These are phyloP conservation scores for Dendrobium officinale DNA, from an alignment of 106 monocot genomes.

Conservation along the genomic window DNA sequence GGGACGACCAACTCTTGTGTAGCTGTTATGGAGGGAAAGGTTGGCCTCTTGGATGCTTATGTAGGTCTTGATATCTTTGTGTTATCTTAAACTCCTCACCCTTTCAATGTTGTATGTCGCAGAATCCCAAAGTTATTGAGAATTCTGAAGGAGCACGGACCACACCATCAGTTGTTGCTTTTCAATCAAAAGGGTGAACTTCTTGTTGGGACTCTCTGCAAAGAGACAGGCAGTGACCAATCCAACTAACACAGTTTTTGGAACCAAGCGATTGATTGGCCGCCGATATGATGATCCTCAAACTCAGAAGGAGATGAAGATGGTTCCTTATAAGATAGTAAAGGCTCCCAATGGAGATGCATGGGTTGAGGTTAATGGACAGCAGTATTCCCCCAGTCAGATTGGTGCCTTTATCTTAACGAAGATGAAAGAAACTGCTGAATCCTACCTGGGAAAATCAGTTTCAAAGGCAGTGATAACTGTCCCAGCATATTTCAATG, in stretches of 20 bases:
- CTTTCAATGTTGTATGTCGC: conserved; percentile 2
- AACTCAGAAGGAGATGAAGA: conserved; percentile 91
- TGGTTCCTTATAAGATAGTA: conserved; percentile 79
- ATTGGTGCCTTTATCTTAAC: conserved; percentile 66
- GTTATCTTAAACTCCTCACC: not conserved
- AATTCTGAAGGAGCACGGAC: conserved; percentile 76
- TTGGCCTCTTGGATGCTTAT: conserved; percentile 11
- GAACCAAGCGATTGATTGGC: conserved; percentile 77
- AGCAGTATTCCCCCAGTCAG: conserved; percentile 58
- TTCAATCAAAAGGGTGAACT: conserved; percentile 74
- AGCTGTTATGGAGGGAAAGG: conserved; percentile 90
- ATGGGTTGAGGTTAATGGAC: conserved; percentile 60
- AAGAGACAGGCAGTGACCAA: conserved; percentile 90
- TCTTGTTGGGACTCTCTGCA: conserved; percentile 81
- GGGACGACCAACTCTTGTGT: conserved; percentile 91
- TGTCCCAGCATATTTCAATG: conserved; percentile 87
- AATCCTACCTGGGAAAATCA: conserved; percentile 50
- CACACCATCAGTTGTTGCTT: conserved; percentile 76
- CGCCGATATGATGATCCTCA: conserved; percentile 79
- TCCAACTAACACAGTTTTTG: conserved; percentile 73
- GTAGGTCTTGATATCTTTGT: not conserved
- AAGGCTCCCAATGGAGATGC: conserved; percentile 69
- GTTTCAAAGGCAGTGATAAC: conserved; percentile 74
- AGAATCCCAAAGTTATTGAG: conserved; percentile 86
- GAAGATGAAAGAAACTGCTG: conserved; percentile 87